Base-by-base conservation (phyloP, 805 yeast genomes). In the Yarrowia alimentaria region DNA sequence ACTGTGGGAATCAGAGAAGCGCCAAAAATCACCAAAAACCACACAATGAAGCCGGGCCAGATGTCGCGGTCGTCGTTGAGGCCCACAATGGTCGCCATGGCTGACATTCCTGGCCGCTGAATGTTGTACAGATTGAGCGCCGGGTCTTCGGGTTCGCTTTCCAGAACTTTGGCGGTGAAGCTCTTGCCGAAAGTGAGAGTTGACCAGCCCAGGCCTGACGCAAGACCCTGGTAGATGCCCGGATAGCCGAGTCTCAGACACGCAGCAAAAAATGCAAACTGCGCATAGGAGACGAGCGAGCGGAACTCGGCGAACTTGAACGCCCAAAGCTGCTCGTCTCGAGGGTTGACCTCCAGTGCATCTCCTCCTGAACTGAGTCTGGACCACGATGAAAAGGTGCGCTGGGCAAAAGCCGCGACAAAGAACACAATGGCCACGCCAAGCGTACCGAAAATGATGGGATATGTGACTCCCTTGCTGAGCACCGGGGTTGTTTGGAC, bases 211-310 rank as follows among this genome's bases (percentile, higher is more conserved):
- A 77, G 58, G 12, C 71, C 64, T 3, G 78, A 68, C 38, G 79
- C 62, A 11, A 77, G 61, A 0, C 83, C 83, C 54, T 75, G 83
- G 53, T 73, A 77, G 58, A 76, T 80, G 0, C 83, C 85, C 0
- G 89, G 88, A 57, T 77, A 82, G 19, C 69, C 65, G 14, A 82
- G 60, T 55, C 73, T 72, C 21, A 83, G 65, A 13, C 55, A 56
- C 4, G 78, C 82, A 57, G 76, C 69, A 60, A 80, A 77, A 33
- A 79, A 71, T 1, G 80, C 75, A 65, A 75, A 81, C 59, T 83
- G 88, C 25, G 79, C 59, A 61, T 80, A 81, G 14, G 70, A 63
- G 1, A 81, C 56, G 13, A 40, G 25, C 14, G 24, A 32, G 5
- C 33, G 25, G 33, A 76, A 71, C 28, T 77, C 77, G 4, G 68